A percentile compares a stretch with the other conserved stretches of the same genome.
Evolutionary conservation across 257 asterid genomes (phyloP).

Genomic region (Plantago ovata): DNA sequence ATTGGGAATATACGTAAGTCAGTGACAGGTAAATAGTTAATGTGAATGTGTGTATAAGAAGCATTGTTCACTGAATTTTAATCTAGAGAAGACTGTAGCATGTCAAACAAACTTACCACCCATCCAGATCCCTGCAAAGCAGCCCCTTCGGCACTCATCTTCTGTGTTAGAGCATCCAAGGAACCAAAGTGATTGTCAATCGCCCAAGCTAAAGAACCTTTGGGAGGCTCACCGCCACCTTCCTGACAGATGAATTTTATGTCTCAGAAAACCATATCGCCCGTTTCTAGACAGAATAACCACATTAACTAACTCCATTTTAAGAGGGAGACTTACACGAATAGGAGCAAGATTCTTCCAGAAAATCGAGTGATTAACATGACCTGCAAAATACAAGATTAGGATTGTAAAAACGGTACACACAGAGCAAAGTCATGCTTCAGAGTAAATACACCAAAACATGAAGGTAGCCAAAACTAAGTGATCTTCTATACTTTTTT

Average conservation of each 20-base stretch:
- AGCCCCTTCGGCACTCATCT: conserved; percentile 88
- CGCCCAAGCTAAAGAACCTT: conserved; percentile 54
- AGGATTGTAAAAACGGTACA: no score
- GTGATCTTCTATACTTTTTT: no score
- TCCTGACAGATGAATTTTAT: conserved; percentile 38
- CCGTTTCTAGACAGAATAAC: not conserved
- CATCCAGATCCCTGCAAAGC: conserved; percentile 92
- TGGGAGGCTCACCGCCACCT: conserved; percentile 85
- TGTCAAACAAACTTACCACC: conserved; percentile 56
- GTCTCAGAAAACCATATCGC: not conserved
- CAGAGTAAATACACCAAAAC: no score
- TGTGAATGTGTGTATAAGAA: conserved; percentile 1
- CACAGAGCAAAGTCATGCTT: no score
- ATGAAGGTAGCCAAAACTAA: no score
- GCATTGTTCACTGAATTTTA: conserved; percentile 2
- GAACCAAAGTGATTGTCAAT: conserved; percentile 66
- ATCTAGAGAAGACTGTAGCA: not conserved
- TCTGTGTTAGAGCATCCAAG: conserved; percentile 57
- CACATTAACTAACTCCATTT: not conserved
- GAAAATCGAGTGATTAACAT: conserved; percentile 85
- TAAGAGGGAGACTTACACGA: conserved; percentile 41
- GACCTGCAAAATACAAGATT: conserved; percentile 47
- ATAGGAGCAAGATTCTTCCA: conserved; percentile 89
- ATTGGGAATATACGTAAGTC: conserved; percentile 3
- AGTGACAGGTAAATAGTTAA: conserved; percentile 12